A percentile compares a stretch with the other conserved stretches of the same genome.
phyloP scores from a whole-genome alignment of 345 rosid species.

The Acer saccharum region DNA sequence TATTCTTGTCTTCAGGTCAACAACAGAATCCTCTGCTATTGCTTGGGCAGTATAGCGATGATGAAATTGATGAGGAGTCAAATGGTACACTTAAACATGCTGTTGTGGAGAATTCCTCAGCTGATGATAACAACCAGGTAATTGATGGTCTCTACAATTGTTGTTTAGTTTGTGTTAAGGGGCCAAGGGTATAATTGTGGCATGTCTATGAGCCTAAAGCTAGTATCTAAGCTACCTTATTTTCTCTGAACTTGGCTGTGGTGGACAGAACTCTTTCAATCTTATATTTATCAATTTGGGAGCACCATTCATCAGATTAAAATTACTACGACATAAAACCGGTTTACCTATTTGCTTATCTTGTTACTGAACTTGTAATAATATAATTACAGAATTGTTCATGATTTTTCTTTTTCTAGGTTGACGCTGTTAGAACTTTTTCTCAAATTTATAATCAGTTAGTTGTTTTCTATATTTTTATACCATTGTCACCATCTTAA shows the following conservation, averaged over 20 bases:
- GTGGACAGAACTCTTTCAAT: neutral
- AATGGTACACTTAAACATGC: slow-evolving; percentile 30
- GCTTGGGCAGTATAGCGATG: slow-evolving; percentile 95
- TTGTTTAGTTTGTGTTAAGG: neutral
- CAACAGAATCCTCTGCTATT: slow-evolving; percentile 77
- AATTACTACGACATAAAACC: no score
- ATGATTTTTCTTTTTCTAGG: no score
- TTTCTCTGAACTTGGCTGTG: neutral
- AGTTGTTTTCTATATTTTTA: no score
- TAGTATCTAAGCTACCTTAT: neutral
- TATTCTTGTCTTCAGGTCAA: slow-evolving; percentile 68
- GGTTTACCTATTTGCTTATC: no score
- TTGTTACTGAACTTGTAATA: no score
- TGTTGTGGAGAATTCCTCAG: slow-evolving; percentile 36
- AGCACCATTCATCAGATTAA: no score
- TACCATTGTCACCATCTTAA: no score
- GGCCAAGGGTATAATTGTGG: neutral
- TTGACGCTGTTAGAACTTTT: no score
- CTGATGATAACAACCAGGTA: slow-evolving; percentile 58
- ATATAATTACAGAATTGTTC: no score
- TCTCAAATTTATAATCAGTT: no score
- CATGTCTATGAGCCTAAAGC: neutral
- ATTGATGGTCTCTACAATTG: slow-evolving; percentile 17
- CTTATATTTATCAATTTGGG: no score
- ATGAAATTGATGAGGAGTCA: slow-evolving; percentile 66